phyloP scores from a whole-genome alignment of 306 rosid species.

The Gynostemma pentaphyllum region DNA sequence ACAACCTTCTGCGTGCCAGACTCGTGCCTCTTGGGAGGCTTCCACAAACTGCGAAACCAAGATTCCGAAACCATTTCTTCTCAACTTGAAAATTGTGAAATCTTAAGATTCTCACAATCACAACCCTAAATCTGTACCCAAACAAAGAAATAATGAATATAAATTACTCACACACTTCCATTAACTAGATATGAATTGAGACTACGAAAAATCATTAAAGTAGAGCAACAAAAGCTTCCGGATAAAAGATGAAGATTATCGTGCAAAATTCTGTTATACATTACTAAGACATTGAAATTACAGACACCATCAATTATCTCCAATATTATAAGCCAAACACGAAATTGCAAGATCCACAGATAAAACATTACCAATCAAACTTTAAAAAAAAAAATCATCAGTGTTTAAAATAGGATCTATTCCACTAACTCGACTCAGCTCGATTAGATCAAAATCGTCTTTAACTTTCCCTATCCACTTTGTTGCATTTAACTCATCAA shows the following conservation, averaged over 20 bases:
- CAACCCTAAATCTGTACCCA: conserved; percentile 17
- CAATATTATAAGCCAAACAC: background rate
- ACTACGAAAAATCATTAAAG: background rate
- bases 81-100: conserved; percentile 17
- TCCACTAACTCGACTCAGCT: background rate
- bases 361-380: background rate
- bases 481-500: background rate
- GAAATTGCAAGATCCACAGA: conserved; percentile 9
- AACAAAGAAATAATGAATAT: conserved; percentile 5
- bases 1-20: conserved; percentile 40
- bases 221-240: background rate
- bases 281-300: background rate
- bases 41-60: conserved; percentile 87
- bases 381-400: background rate
- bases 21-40: conserved; percentile 51
- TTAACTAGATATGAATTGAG: background rate
- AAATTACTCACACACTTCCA: background rate
- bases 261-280: background rate
- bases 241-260: background rate
- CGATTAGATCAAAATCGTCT: background rate
- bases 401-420: background rate
- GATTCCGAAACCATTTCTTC: conserved; percentile 64
- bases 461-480: background rate
- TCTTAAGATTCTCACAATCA: conserved; percentile 24
- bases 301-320: background rate